These are phyloP conservation scores for Thozetella sp. DNA, from an alignment of 495 filamentous ascomycete species.

Conservation along the genomic window DNA sequence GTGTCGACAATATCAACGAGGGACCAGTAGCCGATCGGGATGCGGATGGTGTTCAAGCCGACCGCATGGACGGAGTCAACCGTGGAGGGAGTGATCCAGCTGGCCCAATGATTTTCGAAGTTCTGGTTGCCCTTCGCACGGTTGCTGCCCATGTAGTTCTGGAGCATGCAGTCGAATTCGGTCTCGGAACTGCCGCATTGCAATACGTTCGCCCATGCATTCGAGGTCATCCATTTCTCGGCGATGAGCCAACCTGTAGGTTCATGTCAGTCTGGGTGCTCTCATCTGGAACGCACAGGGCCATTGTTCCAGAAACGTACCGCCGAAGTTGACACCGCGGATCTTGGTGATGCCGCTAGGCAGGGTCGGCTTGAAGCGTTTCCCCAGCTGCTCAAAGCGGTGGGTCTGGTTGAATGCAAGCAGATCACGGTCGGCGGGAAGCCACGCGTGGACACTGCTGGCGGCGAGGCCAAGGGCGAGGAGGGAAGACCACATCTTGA, in stretches of 20 bases:
- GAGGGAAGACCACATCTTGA: conserved; percentile 17
- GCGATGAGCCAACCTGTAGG: conserved; percentile 39
- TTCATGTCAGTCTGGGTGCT: background rate
- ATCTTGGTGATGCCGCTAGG: conserved; percentile 21
- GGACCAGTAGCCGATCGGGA: conserved; percentile 67
- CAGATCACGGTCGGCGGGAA: conserved; percentile 22
- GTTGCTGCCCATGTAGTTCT: conserved; percentile 35
- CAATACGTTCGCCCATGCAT: conserved; percentile 46
- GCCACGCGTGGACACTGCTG: conserved; percentile 15
- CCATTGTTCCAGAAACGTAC: conserved; percentile 7
- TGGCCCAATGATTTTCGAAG: conserved; percentile 56
- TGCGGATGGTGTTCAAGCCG: conserved; percentile 61
- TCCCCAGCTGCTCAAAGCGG: conserved; percentile 22
- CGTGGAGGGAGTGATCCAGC: conserved; percentile 57
- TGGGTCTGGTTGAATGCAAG: conserved; percentile 20
- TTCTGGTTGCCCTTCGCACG: conserved; percentile 49
- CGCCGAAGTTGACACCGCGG: conserved; percentile 24
- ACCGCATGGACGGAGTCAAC: conserved; percentile 50
- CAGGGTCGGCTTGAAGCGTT: conserved; percentile 17
- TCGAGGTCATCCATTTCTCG: conserved; percentile 55
- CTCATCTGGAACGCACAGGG: background rate
- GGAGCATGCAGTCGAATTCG: conserved; percentile 58
- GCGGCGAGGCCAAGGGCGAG: conserved; percentile 16
- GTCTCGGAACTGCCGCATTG: conserved; percentile 47
- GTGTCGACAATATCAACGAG: conserved; percentile 52